phyloP scores from a whole-genome alignment of 2,329 filamentous ascomycete species.

The Cladosporium sp. region DNA sequence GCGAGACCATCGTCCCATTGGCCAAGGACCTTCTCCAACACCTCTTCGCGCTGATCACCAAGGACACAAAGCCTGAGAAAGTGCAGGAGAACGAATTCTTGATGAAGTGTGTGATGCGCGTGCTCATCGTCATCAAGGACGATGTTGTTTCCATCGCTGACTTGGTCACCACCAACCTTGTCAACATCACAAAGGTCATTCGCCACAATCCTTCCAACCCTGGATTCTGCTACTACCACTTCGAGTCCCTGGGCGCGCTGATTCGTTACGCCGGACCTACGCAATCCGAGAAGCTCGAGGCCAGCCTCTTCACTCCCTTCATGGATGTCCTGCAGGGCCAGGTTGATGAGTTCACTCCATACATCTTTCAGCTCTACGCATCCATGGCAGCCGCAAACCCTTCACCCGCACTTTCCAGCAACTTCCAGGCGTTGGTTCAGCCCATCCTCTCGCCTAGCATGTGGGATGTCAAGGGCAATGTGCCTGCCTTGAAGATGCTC shows the following conservation, averaged over 20 bases:
- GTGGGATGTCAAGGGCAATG: constrained; percentile 91
- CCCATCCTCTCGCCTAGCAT: constrained; percentile 77
- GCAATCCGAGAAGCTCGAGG: constrained; percentile 73
- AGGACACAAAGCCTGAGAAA: constrained; percentile 80
- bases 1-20: constrained; percentile 74
- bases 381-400: constrained; percentile 86
- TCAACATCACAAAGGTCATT: constrained; percentile 88
- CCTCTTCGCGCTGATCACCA: constrained; percentile 87
- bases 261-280: constrained; percentile 72
- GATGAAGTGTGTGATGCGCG: constrained; percentile 98
- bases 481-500: constrained; percentile 84
- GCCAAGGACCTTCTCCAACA: constrained; percentile 86
- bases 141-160: constrained; percentile 73
- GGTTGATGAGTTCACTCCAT: constrained; percentile 91
- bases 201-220: constrained; percentile 95
- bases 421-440: constrained; percentile 75
- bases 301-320: constrained; percentile 80
- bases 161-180: constrained; percentile 76
- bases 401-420: constrained; percentile 71
- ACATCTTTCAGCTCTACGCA: constrained; percentile 93
- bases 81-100: constrained; percentile 98
- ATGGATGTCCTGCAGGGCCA: constrained; percentile 76
- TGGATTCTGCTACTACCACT: constrained; percentile 97
- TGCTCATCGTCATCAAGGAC: constrained; percentile 90
- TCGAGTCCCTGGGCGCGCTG: constrained; percentile 88